Base-by-base conservation (phyloP, 31 red algal genomes). In the Asparagopsis taxiformis region DNA sequence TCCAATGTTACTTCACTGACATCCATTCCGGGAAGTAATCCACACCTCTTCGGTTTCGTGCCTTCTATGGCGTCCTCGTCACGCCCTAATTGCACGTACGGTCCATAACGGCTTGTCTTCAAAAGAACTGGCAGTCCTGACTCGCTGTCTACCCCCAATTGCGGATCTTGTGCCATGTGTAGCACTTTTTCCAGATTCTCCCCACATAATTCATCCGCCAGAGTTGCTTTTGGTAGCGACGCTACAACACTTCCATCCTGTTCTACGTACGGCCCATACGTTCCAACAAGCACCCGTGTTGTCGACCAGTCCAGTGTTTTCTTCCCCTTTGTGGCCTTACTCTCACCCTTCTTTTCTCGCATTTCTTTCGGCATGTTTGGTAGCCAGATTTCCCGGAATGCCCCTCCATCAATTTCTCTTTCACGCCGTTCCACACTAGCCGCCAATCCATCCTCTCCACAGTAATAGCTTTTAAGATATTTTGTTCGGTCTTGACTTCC, bases 201-300 rank as follows among this genome's bases (percentile, higher is more conserved):
- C 1, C 67, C 65, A 1, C 72, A 79, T 28, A 99, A 65, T 32
- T 99, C n/a, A n/a, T n/a, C n/a, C n/a, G n/a, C n/a, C n/a, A n/a
- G n/a, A n/a, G n/a, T n/a, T n/a, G n/a, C n/a, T n/a, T n/a, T n/a
- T n/a, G n/a, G n/a, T n/a, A n/a, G n/a, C n/a, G n/a, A n/a, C n/a
- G n/a, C n/a, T n/a, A 79, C 35, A 20, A 72, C 60, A 25, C 55
- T 74, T 3, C 77, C 74, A 3, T 53, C 31, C 26, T 41, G 74
- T 77, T 90, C 85, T 6, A 99, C 36, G 61, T 99, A 94, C 0
- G 96, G 96, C 29, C 96, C 96, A 59, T 92, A 94, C 0, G 90
- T 78, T 19, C 90, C 85, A 0, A 98, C 90, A 22, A 82, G 62
- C 20, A 94, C 79, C 53, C 61, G 73, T 23, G 70, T 75, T 31